Conservation (phyloP, 169 alveolate species). For the Cyclospora cayetanensis region DNA sequence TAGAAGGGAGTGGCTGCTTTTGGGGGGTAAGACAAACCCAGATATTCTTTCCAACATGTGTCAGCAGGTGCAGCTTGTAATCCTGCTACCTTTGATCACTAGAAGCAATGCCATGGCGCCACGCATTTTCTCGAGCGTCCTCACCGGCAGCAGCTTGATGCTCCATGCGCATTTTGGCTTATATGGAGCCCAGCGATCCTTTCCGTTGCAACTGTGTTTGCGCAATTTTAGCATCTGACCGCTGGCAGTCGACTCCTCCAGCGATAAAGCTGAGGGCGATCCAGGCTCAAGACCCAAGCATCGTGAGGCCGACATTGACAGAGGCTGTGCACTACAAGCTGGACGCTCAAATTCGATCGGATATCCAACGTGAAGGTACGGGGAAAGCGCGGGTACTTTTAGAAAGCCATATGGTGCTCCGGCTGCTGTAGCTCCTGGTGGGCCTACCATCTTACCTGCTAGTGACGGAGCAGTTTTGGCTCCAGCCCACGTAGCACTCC, state of each 20-base stretch:
- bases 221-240: constrained; percentile 57
- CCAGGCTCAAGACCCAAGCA: neutral
- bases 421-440: neutral
- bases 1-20: constrained; percentile 47
- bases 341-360: neutral
- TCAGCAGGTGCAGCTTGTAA: too few relatives aligned
- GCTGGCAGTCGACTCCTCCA: constrained; percentile 53
- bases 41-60: too few relatives aligned
- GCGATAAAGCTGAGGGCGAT: constrained; percentile 49
- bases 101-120: too few relatives aligned
- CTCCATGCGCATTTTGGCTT: too few relatives aligned
- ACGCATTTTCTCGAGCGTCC: too few relatives aligned
- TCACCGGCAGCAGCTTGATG: too few relatives aligned
- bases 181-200: too few relatives aligned
- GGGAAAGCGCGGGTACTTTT: too few relatives aligned
- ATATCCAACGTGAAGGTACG: neutral
- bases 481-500: too few relatives aligned
- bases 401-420: too few relatives aligned
- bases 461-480: neutral
- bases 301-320: neutral
- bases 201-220: too few relatives aligned
- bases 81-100: too few relatives aligned
- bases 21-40: constrained; percentile 39
- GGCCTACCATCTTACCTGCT: neutral
- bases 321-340: neutral